phyloP scores from a whole-genome alignment of 805 yeast species.

The Kluyveromyces starmeri region DNA sequence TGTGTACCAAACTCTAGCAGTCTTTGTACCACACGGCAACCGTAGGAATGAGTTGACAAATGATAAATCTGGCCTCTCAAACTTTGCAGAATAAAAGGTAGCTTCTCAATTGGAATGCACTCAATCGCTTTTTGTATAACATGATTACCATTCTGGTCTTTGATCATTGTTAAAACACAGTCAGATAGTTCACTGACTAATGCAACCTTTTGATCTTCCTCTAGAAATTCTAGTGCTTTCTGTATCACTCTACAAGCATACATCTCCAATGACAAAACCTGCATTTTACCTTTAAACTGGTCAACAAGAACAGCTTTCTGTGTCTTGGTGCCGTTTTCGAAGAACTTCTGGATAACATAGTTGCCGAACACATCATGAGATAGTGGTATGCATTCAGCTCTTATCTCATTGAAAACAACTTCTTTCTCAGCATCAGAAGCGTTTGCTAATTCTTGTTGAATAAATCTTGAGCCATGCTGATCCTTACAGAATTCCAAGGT shows the following conservation, averaged over 20 bases:
- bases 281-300: constrained; percentile 50
- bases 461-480: constrained; percentile 95
- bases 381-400: constrained; percentile 62
- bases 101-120: constrained; percentile 58
- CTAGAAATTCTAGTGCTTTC: constrained; percentile 73
- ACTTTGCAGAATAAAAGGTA: constrained; percentile 65
- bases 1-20: constrained; percentile 68
- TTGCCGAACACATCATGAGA: constrained; percentile 98
- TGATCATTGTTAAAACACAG: constrained; percentile 58
- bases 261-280: constrained; percentile 80
- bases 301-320: constrained; percentile 64
- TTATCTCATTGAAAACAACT: constrained; percentile 73
- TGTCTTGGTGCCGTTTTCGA: constrained; percentile 67
- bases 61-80: constrained; percentile 67
- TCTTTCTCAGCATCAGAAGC: constrained; percentile 67
- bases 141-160: constrained; percentile 97
- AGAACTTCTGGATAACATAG: constrained; percentile 89
- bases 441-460: constrained; percentile 73
- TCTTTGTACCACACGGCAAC: constrained; percentile 94
- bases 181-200: constrained; percentile 64
- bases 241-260: constrained; percentile 98
- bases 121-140: constrained; percentile 95
- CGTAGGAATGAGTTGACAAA: constrained; percentile 90
- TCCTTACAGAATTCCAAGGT: constrained; percentile 89
- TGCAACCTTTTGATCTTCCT: constrained; percentile 51